Percentiles rank a stretch among this genome's conserved stretches.
phyloP scores from a whole-genome alignment of 306 rosid species.

The Glycine soja region DNA sequence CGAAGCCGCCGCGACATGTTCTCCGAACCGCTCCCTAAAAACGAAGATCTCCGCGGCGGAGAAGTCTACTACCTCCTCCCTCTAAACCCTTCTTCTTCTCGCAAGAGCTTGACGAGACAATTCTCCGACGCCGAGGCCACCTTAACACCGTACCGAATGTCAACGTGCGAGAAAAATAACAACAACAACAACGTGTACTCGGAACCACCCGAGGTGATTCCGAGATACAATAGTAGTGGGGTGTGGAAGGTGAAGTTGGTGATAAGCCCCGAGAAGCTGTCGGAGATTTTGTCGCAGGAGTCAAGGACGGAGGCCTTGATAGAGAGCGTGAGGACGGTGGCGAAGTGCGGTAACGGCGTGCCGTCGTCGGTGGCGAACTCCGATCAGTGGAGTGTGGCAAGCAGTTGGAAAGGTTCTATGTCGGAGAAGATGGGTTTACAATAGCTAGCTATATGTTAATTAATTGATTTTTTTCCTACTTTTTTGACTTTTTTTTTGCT shows the following conservation, averaged over 20 bases:
- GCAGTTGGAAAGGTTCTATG: slow-evolving; percentile 60
- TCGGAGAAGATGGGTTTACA: slow-evolving; percentile 28
- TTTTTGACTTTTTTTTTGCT: background rate
- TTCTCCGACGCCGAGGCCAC: background rate
- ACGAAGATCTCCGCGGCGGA: slow-evolving; percentile 62
- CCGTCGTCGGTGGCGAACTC: slow-evolving; percentile 58
- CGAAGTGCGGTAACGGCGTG: slow-evolving; percentile 68
- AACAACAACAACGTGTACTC: slow-evolving; percentile 43
- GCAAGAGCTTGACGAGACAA: slow-evolving; percentile 4
- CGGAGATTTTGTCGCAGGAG: slow-evolving; percentile 77
- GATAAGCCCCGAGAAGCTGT: slow-evolving; percentile 71
- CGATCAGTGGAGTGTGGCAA: slow-evolving; percentile 69
- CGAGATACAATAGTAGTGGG: slow-evolving; percentile 55
- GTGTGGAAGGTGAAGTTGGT: slow-evolving; percentile 93
- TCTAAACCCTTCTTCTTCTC: slow-evolving; percentile 49
- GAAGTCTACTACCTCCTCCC: slow-evolving; percentile 77
- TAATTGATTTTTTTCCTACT: background rate
- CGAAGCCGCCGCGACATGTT: slow-evolving; percentile 51
- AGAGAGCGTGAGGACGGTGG: slow-evolving; percentile 81
- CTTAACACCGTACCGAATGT: slow-evolving; percentile 73
- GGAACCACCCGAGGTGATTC: slow-evolving; percentile 55
- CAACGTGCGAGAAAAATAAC: slow-evolving; percentile 52
- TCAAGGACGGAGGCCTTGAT: slow-evolving; percentile 72
- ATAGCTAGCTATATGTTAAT: background rate
- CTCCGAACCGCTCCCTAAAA: slow-evolving; percentile 62